Conservation (phyloP, 2,329 filamentous ascomycete species). For the Alternaria dauci region DNA sequence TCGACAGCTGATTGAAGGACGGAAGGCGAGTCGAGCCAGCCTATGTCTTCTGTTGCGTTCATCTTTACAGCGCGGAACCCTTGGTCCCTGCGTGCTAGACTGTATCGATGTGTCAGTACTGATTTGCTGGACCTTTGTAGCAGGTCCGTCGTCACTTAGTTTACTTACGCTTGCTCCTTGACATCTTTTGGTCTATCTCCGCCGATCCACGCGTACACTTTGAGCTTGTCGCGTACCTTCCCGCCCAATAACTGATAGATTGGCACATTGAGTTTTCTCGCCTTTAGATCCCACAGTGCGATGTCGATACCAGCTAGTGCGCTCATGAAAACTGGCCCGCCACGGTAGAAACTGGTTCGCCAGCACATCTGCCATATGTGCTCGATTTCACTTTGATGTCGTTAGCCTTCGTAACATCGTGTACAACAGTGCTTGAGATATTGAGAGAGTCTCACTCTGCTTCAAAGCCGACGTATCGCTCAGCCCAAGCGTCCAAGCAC, state of each 20-base stretch:
- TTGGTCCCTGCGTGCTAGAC: constrained; percentile 65
- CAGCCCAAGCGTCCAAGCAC: constrained; percentile 71
- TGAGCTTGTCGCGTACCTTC: constrained; percentile 73
- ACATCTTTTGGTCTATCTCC: constrained; percentile 75
- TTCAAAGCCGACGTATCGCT: constrained; percentile 70
- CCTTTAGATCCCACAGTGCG: constrained; percentile 81
- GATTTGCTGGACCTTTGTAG: not conserved
- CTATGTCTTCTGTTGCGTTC: constrained; percentile 79
- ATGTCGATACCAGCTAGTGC: constrained; percentile 81
- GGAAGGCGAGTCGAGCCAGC: constrained; percentile 77
- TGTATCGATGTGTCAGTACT: constrained; percentile 34
- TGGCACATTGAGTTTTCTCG: constrained; percentile 69
- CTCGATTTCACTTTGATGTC: constrained; percentile 70
- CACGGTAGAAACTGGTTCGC: constrained; percentile 76
- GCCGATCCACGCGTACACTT: constrained; percentile 82
- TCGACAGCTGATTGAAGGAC: constrained; percentile 70
- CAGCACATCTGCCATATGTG: constrained; percentile 81
- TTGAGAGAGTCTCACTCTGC: constrained; percentile 66
- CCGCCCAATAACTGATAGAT: constrained; percentile 78
- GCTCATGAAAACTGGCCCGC: constrained; percentile 82
- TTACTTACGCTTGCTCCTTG: constrained; percentile 65
- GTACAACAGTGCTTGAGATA: rapidly evolving
- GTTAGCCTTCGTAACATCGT: not conserved
- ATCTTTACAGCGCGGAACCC: constrained; percentile 77
- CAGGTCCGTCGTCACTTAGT: not conserved